Base-by-base conservation (phyloP, 108 stramenopile species). In the Discostella stelligeroides region DNA sequence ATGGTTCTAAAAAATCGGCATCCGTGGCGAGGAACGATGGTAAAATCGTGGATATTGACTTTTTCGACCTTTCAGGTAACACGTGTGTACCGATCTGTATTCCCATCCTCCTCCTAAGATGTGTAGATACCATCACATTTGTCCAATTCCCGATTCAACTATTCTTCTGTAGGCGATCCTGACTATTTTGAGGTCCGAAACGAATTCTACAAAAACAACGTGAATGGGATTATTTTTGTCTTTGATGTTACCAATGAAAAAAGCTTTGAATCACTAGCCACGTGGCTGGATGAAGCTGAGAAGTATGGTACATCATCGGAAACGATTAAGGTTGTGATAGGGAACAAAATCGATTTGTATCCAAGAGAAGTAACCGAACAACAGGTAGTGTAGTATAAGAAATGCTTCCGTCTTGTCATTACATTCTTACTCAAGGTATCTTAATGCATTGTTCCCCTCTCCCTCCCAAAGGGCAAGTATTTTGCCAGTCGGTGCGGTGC, bases 141-240 rank as follows among this genome's bases (percentile, higher is more conserved):
- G 2, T 38, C 13, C 28, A 4, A 0, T 0, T 20, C 53, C 5
- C 6, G 7, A 25, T 11, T 11, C 13, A 54, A 29, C 18, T 1
- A 30, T 12, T 15, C 4, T 18, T 28, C 18, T 21, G 48, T 18
- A 53, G 92, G 92, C 13, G 85, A 88, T 55, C 28, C 63, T 10
- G 89, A 84, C n/a, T 91, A 89, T 75, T 81, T 78, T 25, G 89
- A 91, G 53, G 88, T 92, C 0, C 67, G 92, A 12, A 92, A 92
- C 54, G 92, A 92, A 78, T 92, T 92, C 56, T 91, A 91, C 84
- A 85, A 85, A 56, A 85, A 91, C 56, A 85, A 91, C 56, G 68
- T 87, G 12, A 84, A 87, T 40, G 92, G 85, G n/a, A 75, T 73
- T 7, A 23, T 89, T 0, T 62, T 90, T 25, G 82, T 86, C 47